Evolutionary conservation across 768 basidiomycete genomes (phyloP).

Genomic region (Rubroboletus satanas): DNA sequence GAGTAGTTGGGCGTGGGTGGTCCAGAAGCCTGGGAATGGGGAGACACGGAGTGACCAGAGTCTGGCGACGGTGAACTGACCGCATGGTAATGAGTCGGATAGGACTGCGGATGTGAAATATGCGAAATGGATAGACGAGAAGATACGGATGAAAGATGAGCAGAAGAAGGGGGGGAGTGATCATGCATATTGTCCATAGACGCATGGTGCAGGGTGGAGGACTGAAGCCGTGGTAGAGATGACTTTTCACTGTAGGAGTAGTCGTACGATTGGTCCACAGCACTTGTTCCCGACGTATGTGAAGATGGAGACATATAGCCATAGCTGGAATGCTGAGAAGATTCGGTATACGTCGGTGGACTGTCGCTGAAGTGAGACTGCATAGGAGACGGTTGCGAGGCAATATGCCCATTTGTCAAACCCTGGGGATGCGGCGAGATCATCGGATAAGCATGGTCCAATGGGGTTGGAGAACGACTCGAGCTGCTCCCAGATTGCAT

Average conservation of each 20-base stretch:
- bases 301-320: constrained; percentile 26
- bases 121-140: constrained; percentile 62
- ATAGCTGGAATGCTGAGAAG: constrained; percentile 32
- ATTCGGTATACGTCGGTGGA: constrained; percentile 28
- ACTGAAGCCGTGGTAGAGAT: constrained; percentile 28
- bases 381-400: constrained; percentile 30
- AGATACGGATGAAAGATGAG: constrained; percentile 34
- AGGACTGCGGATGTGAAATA: constrained; percentile 52
- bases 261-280: constrained; percentile 28
- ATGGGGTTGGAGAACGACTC: constrained; percentile 44
- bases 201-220: constrained; percentile 27
- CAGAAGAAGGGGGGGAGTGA: constrained; percentile 30
- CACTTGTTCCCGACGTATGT: constrained; percentile 19
- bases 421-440: constrained; percentile 31
- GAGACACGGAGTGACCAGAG: constrained; percentile 46
- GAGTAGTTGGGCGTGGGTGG: constrained; percentile 38
- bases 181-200: constrained; percentile 28
- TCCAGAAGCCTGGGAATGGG: constrained; percentile 32
- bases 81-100: constrained; percentile 35
- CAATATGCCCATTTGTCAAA: constrained; percentile 35
- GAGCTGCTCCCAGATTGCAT: constrained; percentile 35
- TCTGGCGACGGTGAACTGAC: constrained; percentile 47
- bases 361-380: constrained; percentile 30
- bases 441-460: constrained; percentile 42
- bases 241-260: constrained; percentile 33